Evolutionary conservation across 108 stramenopile species (phyloP), one percentile per base, ranked within the genome.

Genomic region (Phaeodactylum tricornutum): DNA sequence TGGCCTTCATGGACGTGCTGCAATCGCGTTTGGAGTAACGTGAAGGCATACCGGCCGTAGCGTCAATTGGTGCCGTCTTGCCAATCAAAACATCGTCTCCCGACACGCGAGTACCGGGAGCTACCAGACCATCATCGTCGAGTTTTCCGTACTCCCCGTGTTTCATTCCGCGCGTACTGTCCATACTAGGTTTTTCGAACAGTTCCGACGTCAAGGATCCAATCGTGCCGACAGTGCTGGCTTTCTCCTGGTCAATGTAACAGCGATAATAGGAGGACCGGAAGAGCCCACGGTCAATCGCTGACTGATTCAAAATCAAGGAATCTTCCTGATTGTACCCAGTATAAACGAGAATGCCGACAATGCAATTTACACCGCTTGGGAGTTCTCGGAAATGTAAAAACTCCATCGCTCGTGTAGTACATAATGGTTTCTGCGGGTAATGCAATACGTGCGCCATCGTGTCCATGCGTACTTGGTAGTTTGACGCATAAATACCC

Each of bases 271-370:
- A 96, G 9, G 91, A 88, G 39, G 92, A 93, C 24, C 97, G 84
- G 69, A 97, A 96, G 38, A 99, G 81, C 20, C 99, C 99, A 29
- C 99, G 84, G 57, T 99, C 99, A 39, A 98, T 92, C 38, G 95
- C 88, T 55, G 80, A 79, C 59, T 98, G 95, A 62, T 98, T 98
- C 89, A 99, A 83, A 55, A 99, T 95, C 43, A 99, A 71, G 36
- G 95, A 93, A 82, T 99, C 99, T 72, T 87, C 97, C 60, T 96
- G 95, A 59, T 99, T 96, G 89, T 98, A 99, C 17, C 99, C 99
- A 22, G 96, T 95, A 79, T 97, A 99, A 46, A 89, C 85, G 92
- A 96, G 89, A 53, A 99, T 96, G 29, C 72, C 99, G 28, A 99
- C 97, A 37, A 96, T 72, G 37, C 82, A 81, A 57, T 99, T 99